Base-by-base conservation (phyloP, 148 eudicot species). In the Diospyros kaki region DNA sequence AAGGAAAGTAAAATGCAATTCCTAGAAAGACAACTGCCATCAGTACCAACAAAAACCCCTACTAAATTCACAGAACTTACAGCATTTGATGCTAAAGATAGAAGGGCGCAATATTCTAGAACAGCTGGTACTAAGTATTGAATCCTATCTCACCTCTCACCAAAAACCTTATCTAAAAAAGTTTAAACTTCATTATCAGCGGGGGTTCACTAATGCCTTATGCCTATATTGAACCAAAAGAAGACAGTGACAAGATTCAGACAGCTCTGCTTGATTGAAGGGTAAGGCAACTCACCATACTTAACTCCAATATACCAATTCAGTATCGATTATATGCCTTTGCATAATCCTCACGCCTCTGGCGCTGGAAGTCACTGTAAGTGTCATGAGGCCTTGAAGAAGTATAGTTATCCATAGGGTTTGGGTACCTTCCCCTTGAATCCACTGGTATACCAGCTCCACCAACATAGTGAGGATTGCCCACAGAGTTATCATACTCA, bases 321-420 rank as follows among this genome's bases (percentile, higher is more conserved):
- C 69, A 93, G 78, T 83, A 93, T 76, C 93, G 88, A 77, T 88
- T 80, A 79, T 85, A 91, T 64, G 91, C 67, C 75, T 86, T 83
- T 68, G 92, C 93, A 83, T 88, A 91, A 67, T 88, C 93, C 63
- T 83, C 93, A 15, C 78, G 81, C 78, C 94, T 91, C 66, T 84
- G 89, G 42, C 81, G 88, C 82, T 91, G 97, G 65, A 85, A 88
- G 67, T 89, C 93, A 41, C 71, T 74, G 62, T 87, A 88, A 14
- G 77, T 70, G 59, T 86, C 87, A 79, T 82, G 87, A 28, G 92
- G 78, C 71, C 92, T 86, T 50, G 89, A 84, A 55, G 86, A 82
- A 73, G 86, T 76, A 80, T 85, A 91, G 69, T 75, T 83, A 63
- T 84, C 91, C 80, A 78, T 75, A 44, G 86, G 72, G 50, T 76